Conservation (phyloP, 2,329 filamentous ascomycete species). For the Monosporascus sp. region DNA sequence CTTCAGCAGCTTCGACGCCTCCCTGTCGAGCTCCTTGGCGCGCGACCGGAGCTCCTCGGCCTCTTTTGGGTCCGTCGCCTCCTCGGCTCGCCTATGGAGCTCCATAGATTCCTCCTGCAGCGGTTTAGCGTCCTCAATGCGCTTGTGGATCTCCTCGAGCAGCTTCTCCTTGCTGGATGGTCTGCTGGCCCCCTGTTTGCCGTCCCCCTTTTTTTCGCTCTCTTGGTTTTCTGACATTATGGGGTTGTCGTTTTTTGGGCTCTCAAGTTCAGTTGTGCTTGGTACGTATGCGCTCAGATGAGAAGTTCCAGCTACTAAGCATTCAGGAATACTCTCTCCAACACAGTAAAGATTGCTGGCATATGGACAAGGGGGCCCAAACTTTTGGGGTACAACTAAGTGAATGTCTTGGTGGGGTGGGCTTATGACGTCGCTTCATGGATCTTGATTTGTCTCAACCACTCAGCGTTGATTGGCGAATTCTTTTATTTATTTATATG, state of each 20-base stretch:
- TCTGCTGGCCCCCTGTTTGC: slow-evolving; percentile 7
- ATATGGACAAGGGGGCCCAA: too few species aligned
- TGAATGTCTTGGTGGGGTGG: too few species aligned
- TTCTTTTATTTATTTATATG: too few species aligned
- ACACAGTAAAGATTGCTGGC: too few species aligned
- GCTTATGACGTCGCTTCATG: too few species aligned
- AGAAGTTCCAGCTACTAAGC: not conserved
- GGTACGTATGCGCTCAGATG: too few species aligned
- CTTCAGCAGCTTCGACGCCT: slow-evolving; percentile 25
- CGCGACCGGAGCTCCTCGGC: slow-evolving; percentile 23
- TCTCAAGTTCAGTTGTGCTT: not conserved
- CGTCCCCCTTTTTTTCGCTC: slow-evolving; percentile 1
- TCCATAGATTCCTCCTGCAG: slow-evolving; percentile 21
- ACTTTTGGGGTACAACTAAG: too few species aligned
- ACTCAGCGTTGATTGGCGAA: too few species aligned
- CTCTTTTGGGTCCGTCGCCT: slow-evolving; percentile 17
- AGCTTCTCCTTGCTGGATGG: slow-evolving; percentile 26
- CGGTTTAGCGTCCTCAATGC: slow-evolving; percentile 25
- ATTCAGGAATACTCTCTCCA: not conserved
- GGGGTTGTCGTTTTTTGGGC: not conserved
- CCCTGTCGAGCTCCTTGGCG: slow-evolving; percentile 24
- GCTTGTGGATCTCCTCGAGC: slow-evolving; percentile 24
- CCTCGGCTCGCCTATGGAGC: slow-evolving; percentile 23
- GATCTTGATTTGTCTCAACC: too few species aligned
- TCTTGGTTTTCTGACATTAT: slow-evolving; percentile 8